A percentile compares a stretch with the other conserved stretches of the same genome.
Conservation (phyloP, 2,329 filamentous ascomycete species). For the Hypoxylon sp. region DNA sequence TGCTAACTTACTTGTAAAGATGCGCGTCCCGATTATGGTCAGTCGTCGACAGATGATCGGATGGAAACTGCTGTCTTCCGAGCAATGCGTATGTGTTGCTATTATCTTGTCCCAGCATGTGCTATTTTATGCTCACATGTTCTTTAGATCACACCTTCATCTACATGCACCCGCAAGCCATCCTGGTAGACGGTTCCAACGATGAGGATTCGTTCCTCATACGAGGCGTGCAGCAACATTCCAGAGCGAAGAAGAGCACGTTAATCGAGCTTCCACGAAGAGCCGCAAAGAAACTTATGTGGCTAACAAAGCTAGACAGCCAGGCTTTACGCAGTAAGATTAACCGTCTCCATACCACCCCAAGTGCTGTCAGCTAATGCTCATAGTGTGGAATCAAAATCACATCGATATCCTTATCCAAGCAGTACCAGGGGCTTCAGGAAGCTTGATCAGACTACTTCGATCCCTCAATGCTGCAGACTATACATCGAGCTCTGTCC, state of each 20-base stretch:
- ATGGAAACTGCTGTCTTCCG: slow-evolving; percentile 70
- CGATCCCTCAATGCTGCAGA: slow-evolving; percentile 79
- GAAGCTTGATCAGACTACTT: slow-evolving; percentile 78
- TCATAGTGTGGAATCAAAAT: slow-evolving; percentile 76
- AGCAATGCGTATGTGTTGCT: slow-evolving; percentile 63
- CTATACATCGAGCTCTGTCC: slow-evolving; percentile 72
- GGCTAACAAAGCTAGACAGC: slow-evolving; percentile 81
- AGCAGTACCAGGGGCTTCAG: slow-evolving; percentile 73
- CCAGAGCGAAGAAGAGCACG: slow-evolving; percentile 60
- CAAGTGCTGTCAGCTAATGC: slow-evolving; percentile 33
- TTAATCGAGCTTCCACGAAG: slow-evolving; percentile 77
- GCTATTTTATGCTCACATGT: slow-evolving; percentile 31
- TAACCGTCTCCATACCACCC: background rate
- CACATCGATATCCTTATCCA: slow-evolving; percentile 86
- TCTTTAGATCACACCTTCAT: slow-evolving; percentile 69
- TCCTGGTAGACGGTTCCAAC: slow-evolving; percentile 73
- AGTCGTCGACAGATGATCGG: slow-evolving; percentile 73
- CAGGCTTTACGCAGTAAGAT: slow-evolving; percentile 68
- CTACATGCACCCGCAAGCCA: slow-evolving; percentile 79
- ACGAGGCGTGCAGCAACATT: slow-evolving; percentile 64
- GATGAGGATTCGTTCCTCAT: slow-evolving; percentile 75
- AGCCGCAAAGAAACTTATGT: slow-evolving; percentile 70
- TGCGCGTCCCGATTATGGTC: slow-evolving; percentile 77
- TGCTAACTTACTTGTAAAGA: slow-evolving; percentile 57
- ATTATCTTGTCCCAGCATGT: background rate